Conservation (phyloP, 2,329 filamentous ascomycete genomes). For the Hypoxylon sp. region DNA sequence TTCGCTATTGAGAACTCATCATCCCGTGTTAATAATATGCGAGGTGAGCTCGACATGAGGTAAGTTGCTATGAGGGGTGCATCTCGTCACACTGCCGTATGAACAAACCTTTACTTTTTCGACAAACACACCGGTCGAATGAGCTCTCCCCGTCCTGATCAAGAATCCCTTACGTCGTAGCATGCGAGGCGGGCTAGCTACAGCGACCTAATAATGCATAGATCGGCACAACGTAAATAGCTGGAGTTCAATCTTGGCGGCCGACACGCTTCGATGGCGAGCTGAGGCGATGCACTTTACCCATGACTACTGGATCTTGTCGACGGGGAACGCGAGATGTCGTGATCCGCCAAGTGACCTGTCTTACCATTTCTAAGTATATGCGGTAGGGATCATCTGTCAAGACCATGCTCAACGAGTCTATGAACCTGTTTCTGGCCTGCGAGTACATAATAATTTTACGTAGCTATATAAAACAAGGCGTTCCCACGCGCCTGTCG, state of each 20-base stretch:
- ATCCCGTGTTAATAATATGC: conserved; percentile 11
- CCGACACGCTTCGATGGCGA: conserved; percentile 23
- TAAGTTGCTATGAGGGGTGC: conserved; percentile 1
- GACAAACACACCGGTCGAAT: conserved; percentile 1
- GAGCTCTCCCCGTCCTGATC: background rate
- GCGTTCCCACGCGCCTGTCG: background rate
- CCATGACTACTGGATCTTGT: conserved; percentile 25
- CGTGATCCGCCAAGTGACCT: conserved; percentile 46
- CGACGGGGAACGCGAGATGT: conserved; percentile 39
- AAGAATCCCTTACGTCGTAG: conserved; percentile 21
- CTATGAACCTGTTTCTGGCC: conserved; percentile 25
- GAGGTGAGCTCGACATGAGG: conserved; percentile 9
- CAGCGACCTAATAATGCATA: conserved; percentile 35
- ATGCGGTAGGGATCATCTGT: conserved; percentile 44
- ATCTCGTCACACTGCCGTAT: conserved; percentile 5
- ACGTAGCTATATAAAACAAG: conserved; percentile 27
- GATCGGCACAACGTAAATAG: conserved; percentile 32
- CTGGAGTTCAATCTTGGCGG: conserved; percentile 15
- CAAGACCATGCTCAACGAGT: conserved; percentile 23
- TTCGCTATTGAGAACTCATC: conserved; percentile 3
- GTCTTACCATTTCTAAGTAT: conserved; percentile 35
- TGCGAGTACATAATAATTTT: conserved; percentile 14
- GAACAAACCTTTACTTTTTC: conserved; percentile 5
- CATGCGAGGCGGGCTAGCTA: conserved; percentile 19
- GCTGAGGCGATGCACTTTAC: conserved; percentile 24